Conservation (phyloP, 2,329 filamentous ascomycete species). For the Claviceps sp. region DNA sequence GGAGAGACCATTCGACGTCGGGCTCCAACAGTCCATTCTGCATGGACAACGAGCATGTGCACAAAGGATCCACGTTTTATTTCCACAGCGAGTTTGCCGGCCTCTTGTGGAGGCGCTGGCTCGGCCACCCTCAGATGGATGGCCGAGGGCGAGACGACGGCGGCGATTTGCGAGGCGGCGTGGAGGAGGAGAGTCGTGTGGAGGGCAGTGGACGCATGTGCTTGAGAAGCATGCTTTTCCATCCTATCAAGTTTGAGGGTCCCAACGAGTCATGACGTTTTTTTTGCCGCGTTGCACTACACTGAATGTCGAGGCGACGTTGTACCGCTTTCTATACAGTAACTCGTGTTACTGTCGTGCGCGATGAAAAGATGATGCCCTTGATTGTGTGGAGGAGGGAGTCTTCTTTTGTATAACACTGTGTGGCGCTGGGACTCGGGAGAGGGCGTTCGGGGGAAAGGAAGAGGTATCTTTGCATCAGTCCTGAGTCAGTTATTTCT, state of each 20-base stretch:
- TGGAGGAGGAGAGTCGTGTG: slow-evolving; percentile 31
- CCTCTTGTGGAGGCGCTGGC: slow-evolving; percentile 68
- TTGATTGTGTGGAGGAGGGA: too few relatives aligned
- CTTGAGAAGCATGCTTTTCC: slow-evolving; percentile 64
- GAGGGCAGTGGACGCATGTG: slow-evolving; percentile 54
- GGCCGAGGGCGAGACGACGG: slow-evolving; percentile 39
- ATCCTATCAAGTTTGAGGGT: slow-evolving; percentile 62
- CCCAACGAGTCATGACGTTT: slow-evolving; percentile 15
- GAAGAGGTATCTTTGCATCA: too few relatives aligned
- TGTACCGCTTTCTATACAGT: too few relatives aligned
- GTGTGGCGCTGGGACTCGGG: too few relatives aligned
- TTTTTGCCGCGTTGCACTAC: not conserved
- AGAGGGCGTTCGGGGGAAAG: too few relatives aligned
- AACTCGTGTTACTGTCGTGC: too few relatives aligned
- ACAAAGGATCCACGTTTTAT: slow-evolving; percentile 73
- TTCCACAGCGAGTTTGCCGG: slow-evolving; percentile 68
- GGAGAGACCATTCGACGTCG: slow-evolving; percentile 51
- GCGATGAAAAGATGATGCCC: too few relatives aligned
- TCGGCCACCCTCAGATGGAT: slow-evolving; percentile 44
- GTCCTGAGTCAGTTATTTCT: too few relatives aligned
- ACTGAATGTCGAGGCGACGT: too few relatives aligned
- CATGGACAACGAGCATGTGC: slow-evolving; percentile 63
- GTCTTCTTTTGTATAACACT: too few relatives aligned
- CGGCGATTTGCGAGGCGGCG: slow-evolving; percentile 36
- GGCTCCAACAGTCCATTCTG: slow-evolving; percentile 56